Evolutionary conservation across 805 yeast species (phyloP), one percentile per base, ranked within the genome.

Genomic region (Jamesozyma gamospora): DNA sequence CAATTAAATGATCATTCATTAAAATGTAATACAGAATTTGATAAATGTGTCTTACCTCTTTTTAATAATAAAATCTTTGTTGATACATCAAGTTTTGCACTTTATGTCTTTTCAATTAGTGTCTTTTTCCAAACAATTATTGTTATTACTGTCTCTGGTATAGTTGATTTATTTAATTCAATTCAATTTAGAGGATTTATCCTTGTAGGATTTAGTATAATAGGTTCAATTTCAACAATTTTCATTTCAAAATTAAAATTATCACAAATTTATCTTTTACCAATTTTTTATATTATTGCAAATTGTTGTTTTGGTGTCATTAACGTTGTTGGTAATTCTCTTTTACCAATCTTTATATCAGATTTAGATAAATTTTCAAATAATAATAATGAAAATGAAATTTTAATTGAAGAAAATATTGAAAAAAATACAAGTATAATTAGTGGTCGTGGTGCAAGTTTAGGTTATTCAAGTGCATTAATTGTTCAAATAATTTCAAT

Each of bases 261-360:
- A 10, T 37, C 53, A n/a, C 63, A 60, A 28, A 54, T 53, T 28
- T 61, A 61, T 34, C 35, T 51, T 19, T 47, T 64, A 14, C 65
- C 80, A 0, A 17, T 74, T 1, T 57, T 78, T 13, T 80, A 83
- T 13, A 69, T 81, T 5, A 36, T 77, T 0, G 79, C 85, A 1
- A 82, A 80, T 50, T 67, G 80, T 13, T 72, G 82, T 17, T 82
- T 74, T 58, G 94, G 94, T 1, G 84, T 82, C 8, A 85, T 79
- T 3, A 78, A 78, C 40, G 90, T 82, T 10, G 80, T 87, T 47
- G 88, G 87, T 6, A 83, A 82, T 55, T 78, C 92, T 1, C 74
- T 75, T 47, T 56, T 82, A 32, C 87, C 92, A 0, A 66, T 73
- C 1, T 58, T 82, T 28, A 81, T 76, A 2, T 59, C 68, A 13